A percentile compares a stretch with the other conserved stretches of the same genome.
Conservation (phyloP, 2,329 filamentous ascomycete species). For the Metarhizium guizhouense region DNA sequence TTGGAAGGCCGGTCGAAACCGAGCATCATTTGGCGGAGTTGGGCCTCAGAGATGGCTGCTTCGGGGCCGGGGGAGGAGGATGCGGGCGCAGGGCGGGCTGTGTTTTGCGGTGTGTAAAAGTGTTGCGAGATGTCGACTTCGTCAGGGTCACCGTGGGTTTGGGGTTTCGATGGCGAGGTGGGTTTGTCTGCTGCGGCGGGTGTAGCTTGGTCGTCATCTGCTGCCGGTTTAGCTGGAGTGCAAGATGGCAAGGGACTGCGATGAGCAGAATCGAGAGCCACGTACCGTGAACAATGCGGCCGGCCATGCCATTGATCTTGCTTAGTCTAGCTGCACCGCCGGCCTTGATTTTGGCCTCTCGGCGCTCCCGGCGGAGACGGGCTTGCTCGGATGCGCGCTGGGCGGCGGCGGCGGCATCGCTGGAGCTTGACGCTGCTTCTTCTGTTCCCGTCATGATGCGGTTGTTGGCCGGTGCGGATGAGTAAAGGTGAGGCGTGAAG, state of each 20-base stretch:
- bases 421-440: constrained; percentile 16
- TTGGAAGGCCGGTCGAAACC: constrained; percentile 35
- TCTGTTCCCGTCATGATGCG: constrained; percentile 30
- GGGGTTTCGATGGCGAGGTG: neutral
- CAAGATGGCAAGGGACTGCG: neutral
- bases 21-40: constrained; percentile 57
- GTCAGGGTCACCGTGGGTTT: constrained; percentile 52
- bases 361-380: constrained; percentile 67
- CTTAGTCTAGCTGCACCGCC: constrained; percentile 62
- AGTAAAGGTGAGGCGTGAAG: constrained; percentile 1
- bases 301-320: constrained; percentile 63
- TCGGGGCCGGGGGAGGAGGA: constrained; percentile 13
- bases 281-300: constrained; percentile 25
- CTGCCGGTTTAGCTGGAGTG: neutral
- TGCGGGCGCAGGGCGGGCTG: constrained; percentile 18
- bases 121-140: constrained; percentile 75
- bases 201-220: constrained; percentile 6
- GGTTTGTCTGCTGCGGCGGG: neutral
- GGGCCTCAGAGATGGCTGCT: constrained; percentile 42
- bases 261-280: neutral
- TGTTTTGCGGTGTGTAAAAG: constrained; percentile 49
- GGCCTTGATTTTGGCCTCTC: constrained; percentile 69
- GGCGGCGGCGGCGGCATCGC: constrained; percentile 36
- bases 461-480: neutral
- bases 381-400: constrained; percentile 54